phyloP scores from a whole-genome alignment of 1,284 basidiomycete genomes.

The Malassezia dermatis region DNA sequence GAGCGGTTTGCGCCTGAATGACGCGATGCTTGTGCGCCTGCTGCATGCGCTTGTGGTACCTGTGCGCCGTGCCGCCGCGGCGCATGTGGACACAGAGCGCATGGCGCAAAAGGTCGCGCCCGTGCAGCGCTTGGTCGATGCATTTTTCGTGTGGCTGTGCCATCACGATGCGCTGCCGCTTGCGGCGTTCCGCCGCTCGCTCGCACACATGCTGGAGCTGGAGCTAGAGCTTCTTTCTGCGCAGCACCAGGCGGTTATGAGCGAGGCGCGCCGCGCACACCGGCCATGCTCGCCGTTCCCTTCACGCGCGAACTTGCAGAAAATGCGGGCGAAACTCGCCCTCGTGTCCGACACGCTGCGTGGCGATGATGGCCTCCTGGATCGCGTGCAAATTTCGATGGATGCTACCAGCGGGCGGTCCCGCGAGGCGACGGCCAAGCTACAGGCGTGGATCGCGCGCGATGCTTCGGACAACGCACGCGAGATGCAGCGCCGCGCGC shows the following conservation, averaged over 20 bases:
- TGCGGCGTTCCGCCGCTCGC: neutral
- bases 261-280: neutral
- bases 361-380: neutral
- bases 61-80: neutral
- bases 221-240: conserved; percentile 2
- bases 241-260: neutral
- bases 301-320: neutral
- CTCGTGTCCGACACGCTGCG: neutral
- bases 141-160: neutral
- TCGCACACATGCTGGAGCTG: conserved; percentile 5
- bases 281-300: neutral
- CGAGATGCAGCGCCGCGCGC: neutral
- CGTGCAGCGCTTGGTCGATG: conserved; percentile 2
- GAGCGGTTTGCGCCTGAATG: conserved; percentile 3
- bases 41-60: conserved; percentile 4
- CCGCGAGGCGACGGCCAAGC: neutral
- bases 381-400: conserved; percentile 3
- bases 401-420: neutral
- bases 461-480: neutral
- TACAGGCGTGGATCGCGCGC: conserved; percentile 4
- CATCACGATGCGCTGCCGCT: neutral
- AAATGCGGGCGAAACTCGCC: neutral
- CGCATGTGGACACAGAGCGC: neutral
- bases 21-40: conserved; percentile 6
- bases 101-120: neutral